Conservation (phyloP, 352 stramenopile genomes). For the Globisporangium alternatum region DNA sequence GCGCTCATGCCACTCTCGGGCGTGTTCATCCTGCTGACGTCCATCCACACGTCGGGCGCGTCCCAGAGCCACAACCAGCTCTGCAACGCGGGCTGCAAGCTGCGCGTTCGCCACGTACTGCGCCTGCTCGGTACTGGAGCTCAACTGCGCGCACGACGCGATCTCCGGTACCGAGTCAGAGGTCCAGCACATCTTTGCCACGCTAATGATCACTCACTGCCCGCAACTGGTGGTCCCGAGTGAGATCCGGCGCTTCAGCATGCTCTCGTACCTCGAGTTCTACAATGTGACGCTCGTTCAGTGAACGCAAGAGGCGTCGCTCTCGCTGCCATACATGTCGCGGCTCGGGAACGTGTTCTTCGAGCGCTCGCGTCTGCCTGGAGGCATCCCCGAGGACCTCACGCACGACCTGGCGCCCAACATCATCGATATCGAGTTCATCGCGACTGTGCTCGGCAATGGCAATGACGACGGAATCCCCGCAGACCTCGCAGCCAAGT, state of each 20-base stretch:
- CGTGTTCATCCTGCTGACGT: slow-evolving; percentile 16
- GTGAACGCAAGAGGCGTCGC: slow-evolving; percentile 20
- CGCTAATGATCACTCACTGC: slow-evolving; percentile 30
- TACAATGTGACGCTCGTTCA: slow-evolving; percentile 28
- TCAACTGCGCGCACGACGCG: slow-evolving; percentile 23
- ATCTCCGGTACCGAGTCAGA: slow-evolving; percentile 18
- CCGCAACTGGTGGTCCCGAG: slow-evolving; percentile 19
- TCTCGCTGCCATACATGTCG: slow-evolving; percentile 19
- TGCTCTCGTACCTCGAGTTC: slow-evolving; percentile 29
- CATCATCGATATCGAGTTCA: slow-evolving; percentile 30
- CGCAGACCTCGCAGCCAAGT: slow-evolving; percentile 21
- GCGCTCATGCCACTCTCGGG: slow-evolving; percentile 23
- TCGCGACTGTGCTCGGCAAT: slow-evolving; percentile 10
- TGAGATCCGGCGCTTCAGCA: slow-evolving; percentile 21
- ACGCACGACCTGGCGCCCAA: slow-evolving; percentile 20
- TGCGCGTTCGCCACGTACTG: slow-evolving; percentile 27
- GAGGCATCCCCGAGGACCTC: slow-evolving; percentile 20
- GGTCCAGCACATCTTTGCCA: slow-evolving; percentile 13
- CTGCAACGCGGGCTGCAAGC: slow-evolving; percentile 24
- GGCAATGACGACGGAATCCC: slow-evolving; percentile 1
- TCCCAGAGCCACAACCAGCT: slow-evolving; percentile 7
- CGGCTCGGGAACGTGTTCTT: slow-evolving; percentile 26
- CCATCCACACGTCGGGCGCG: slow-evolving; percentile 13
- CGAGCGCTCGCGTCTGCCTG: slow-evolving; percentile 11
- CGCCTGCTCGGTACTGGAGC: slow-evolving; percentile 31